Percentiles rank a stretch among this genome's conserved stretches.
Evolutionary conservation across 2,329 filamentous ascomycete genomes (phyloP).

Genomic region (Claviceps sp.): DNA sequence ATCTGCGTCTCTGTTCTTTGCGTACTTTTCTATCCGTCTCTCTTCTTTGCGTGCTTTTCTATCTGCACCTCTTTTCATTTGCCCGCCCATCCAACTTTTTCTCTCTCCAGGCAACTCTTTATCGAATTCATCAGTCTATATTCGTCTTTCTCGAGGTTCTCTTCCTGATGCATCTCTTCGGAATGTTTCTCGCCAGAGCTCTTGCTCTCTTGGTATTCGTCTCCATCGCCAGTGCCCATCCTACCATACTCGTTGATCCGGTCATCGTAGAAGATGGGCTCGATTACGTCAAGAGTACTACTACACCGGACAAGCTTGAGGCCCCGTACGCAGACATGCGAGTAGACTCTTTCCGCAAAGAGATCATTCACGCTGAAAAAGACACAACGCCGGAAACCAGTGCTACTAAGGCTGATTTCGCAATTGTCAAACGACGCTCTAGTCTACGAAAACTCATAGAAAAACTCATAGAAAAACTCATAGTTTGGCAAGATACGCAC

Average conservation of each 20-base stretch:
- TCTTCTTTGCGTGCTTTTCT: no score
- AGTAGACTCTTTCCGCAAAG: background rate
- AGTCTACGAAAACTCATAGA: background rate
- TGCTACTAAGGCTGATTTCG: no score
- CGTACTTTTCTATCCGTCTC: no score
- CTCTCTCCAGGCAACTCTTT: background rate
- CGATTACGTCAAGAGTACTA: background rate
- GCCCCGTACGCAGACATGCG: background rate
- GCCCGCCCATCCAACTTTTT: no score
- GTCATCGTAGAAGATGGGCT: background rate
- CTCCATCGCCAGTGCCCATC: background rate
- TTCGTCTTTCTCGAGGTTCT: background rate
- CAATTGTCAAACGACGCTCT: no score
- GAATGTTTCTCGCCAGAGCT: background rate
- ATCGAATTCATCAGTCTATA: background rate
- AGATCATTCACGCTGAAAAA: background rate
- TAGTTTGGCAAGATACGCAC: conserved; percentile 7
- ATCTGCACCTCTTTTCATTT: no score
- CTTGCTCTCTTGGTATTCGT: background rate
- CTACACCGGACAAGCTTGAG: background rate
- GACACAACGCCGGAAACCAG: background rate
- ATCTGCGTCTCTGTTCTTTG: no score
- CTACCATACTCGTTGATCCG: background rate
- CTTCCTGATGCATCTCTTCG: background rate
- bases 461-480: background rate